Conservation (phyloP, 164 flowering plant species). For the Paratinospora sagittata region DNA sequence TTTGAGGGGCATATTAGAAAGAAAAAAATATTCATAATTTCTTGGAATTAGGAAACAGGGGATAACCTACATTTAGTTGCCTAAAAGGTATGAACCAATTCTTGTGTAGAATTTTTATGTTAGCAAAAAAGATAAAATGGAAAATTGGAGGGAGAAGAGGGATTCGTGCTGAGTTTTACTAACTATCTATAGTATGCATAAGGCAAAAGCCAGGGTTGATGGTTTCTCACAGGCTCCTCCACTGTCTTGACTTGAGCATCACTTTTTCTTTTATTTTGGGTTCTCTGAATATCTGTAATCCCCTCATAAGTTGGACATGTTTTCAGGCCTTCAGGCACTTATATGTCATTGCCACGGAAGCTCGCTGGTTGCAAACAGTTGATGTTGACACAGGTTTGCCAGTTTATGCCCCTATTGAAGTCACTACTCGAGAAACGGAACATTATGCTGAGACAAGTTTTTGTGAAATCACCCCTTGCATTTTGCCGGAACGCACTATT, state of each 20-base stretch:
- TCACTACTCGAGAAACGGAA: constrained; percentile 67
- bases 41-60: no score
- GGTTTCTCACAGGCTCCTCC: no score
- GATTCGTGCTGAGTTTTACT: background rate
- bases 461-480: constrained; percentile 90
- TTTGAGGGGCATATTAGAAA: no score
- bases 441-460: constrained; percentile 84
- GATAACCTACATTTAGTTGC: no score
- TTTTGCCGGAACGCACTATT: constrained; percentile 83
- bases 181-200: background rate
- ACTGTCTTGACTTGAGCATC: no score
- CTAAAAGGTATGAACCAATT: no score
- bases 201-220: no score
- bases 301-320: background rate
- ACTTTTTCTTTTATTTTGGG: background rate
- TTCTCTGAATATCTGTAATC: background rate
- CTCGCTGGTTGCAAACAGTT: constrained; percentile 91
- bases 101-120: no score
- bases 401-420: constrained; percentile 86
- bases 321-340: constrained; percentile 90
- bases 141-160: background rate
- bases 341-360: constrained; percentile 89
- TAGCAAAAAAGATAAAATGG: background rate
- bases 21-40: no score
- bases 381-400: constrained; percentile 96